Percentiles rank a stretch among this genome's conserved stretches.
phyloP scores from a whole-genome alignment of 495 filamentous ascomycete genomes.

The Penicillium roqueforti region DNA sequence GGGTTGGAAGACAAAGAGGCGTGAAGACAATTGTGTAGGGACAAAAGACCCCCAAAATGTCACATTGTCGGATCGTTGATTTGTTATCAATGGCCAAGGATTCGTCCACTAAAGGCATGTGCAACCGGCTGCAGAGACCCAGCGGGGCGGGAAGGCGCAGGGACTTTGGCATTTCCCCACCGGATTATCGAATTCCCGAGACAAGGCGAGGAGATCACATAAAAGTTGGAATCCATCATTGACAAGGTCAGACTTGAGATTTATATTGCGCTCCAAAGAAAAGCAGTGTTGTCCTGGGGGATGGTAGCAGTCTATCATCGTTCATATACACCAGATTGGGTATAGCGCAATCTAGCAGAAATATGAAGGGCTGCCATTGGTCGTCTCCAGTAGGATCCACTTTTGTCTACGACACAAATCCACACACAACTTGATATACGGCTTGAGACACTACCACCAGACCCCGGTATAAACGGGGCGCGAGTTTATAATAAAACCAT shows the following conservation, averaged over 20 bases:
- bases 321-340: no score
- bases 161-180: not conserved
- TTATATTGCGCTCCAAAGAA: no score
- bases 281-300: no score
- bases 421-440: no score
- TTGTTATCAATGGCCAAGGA: not conserved
- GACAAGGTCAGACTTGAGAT: no score
- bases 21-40: not conserved
- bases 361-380: no score
- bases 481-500: not conserved
- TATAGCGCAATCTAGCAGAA: no score
- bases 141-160: not conserved
- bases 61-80: not conserved
- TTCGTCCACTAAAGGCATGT: conserved; percentile 1
- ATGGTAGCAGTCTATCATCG: no score
- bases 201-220: not conserved
- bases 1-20: not conserved
- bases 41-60: not conserved
- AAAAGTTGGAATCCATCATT: no score
- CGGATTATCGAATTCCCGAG: not conserved
- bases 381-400: no score
- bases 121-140: not conserved
- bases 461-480: not conserved
- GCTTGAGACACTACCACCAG: not conserved
- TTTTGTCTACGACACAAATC: no score